Base-by-base conservation (phyloP, 2,329 filamentous ascomycete genomes). In the Diaporthe helianthi region DNA sequence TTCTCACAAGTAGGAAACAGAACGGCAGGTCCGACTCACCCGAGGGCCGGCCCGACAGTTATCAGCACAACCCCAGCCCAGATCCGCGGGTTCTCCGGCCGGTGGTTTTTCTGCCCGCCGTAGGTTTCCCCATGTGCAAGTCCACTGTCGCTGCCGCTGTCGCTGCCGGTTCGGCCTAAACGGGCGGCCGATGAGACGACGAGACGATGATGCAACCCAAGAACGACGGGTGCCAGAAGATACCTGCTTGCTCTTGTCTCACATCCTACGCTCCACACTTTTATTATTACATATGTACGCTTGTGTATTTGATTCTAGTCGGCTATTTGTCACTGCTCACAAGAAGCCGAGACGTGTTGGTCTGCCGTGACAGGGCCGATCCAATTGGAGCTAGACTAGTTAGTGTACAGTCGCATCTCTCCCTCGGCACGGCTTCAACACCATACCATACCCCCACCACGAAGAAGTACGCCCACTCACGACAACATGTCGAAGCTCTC, bases 401-500 rank as follows among this genome's bases (percentile, higher is more conserved):
- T n/a, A n/a, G n/a, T n/a, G n/a, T n/a, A n/a, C n/a, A n/a, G n/a
- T 31, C 38, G 38, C 55, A 22, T 31, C 38, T 46, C n/a, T n/a
- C n/a, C n/a, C n/a, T n/a, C n/a, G n/a, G n/a, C n/a, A 46, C 36
- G 22, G 9, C 22, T 44, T 44, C 49, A 38, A 44, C 63, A 65
- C 49, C 24, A 33, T 9, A 54, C 3, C 33, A 26, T 7, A 9
- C 4, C 15, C 10, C 24, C 46, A 29, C 33, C 33, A 38, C 12
- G 29, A 13, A 49, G 29, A 2, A 33, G 17, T n/a, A 38, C 24
- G n/a, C 26, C 5, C 24, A 15, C 44, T 61, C 41, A n/a, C 41
- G 13, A 55, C 36, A 60, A 15, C 33, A 71, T 68, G 69, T 79
- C 76, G 8, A 94, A 92, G 78, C 85, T 95, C 24, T 92, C 91